These are phyloP conservation scores for Pythium phragmiticola DNA, from an alignment of 352 stramenopile species.

Conservation along the genomic window DNA sequence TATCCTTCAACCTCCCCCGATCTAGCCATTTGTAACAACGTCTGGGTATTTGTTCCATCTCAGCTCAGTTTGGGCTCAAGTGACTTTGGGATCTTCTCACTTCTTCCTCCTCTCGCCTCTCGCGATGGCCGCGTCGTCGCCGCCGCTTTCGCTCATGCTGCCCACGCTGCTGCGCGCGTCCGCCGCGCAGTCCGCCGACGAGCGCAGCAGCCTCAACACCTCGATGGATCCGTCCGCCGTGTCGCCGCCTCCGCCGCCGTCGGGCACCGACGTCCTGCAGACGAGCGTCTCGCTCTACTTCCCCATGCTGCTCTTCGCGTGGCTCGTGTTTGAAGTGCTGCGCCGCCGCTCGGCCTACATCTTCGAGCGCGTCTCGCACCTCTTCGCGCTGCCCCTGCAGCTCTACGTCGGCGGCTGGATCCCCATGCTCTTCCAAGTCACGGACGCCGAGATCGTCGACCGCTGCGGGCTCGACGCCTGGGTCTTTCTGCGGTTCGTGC, in stretches of 20 bases:
- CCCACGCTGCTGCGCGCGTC: constrained; percentile 20
- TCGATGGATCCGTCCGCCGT: background rate
- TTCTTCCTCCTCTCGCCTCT: constrained; percentile 2
- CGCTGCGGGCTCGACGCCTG: constrained; percentile 68
- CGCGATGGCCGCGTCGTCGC: constrained; percentile 1
- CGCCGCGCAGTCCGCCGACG: constrained; percentile 8
- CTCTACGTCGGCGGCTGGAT: constrained; percentile 42
- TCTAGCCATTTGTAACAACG: constrained; percentile 11
- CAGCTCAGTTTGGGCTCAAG: background rate
- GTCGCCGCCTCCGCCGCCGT: background rate
- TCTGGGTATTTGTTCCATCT: constrained; percentile 12
- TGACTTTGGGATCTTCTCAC: constrained; percentile 8
- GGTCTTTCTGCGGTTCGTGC: constrained; percentile 76
- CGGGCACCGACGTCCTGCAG: constrained; percentile 42
- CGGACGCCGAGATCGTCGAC: constrained; percentile 56
- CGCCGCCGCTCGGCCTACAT: constrained; percentile 41
- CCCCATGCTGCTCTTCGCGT: constrained; percentile 51
- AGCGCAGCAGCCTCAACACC: background rate
- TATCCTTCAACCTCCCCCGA: background rate
- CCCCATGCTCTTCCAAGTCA: constrained; percentile 53
- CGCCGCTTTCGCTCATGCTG: constrained; percentile 8
- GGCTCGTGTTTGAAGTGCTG: constrained; percentile 61
- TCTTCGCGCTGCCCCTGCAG: constrained; percentile 25
- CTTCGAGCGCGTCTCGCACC: constrained; percentile 51
- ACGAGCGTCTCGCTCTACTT: constrained; percentile 68